Evolutionary conservation across 768 basidiomycete genomes (phyloP), one percentile per base, ranked within the genome.

Genomic region (Collybiopsis confluens): DNA sequence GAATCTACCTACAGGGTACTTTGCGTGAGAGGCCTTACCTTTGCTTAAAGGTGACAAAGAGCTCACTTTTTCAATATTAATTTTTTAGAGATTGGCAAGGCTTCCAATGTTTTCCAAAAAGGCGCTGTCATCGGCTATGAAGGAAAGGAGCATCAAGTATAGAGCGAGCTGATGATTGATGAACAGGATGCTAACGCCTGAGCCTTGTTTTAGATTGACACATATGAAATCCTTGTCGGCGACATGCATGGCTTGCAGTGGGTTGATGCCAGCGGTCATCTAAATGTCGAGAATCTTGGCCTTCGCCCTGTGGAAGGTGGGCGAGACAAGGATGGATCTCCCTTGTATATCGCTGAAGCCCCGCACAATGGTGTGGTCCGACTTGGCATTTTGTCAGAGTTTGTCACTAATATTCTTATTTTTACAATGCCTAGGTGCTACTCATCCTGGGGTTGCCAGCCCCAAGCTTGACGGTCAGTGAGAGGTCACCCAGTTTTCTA

Each of bases 221-320:
- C 71, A 30, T 90, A 81, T 59, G 88, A 90, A 61, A 76, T 90
- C 43, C 82, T 90, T n/a, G 70, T 88, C 16, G 88, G 85, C 1
- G 72, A 89, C 61, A 68, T 72, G 58, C 66, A 64, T 3, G 83
- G 73, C 23, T 64, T 90, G 50, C 72, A 59, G 45, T 90, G 88
- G 88, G 81, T 85, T 0, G 56, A 72, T 45, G 58, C 66, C 45
- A 66, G 67, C 30, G 84, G 83, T 24, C 65, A 62, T 5, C 57
- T 88, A 54, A 71, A 81, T 49, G 54, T 80, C 30, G 42, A 61
- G 1, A 52, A 59, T 35, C 76, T 87, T 28, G 70, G 77, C 44
- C 67, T 67, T 44, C 66, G 56, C 4, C 85, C 85, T 1, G 83
- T 90, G 33, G 85, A 88, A 55, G 88, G 83, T 45, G 88, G 88